Evolutionary conservation across 495 filamentous ascomycete genomes (phyloP).

Genomic region (Penicillium fimorum): DNA sequence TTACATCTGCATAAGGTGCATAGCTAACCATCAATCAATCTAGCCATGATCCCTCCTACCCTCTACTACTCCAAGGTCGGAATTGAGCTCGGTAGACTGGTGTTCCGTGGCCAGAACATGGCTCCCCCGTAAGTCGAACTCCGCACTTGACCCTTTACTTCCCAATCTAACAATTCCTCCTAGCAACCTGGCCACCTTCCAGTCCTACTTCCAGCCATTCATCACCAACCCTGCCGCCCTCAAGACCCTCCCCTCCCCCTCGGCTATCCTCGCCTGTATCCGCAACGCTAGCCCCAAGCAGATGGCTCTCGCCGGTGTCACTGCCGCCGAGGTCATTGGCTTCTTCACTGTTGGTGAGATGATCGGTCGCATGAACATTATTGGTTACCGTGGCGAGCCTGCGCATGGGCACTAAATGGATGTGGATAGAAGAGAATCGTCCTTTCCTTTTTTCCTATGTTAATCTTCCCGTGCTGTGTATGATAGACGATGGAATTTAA

Average conservation of each 20-base stretch:
- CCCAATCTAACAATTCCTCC: slow-evolving; percentile 18
- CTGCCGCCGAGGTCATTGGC: slow-evolving; percentile 82
- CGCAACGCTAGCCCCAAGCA: slow-evolving; percentile 70
- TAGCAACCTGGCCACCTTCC: slow-evolving; percentile 77
- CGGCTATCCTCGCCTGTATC: slow-evolving; percentile 57
- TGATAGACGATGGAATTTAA: slow-evolving; percentile 56
- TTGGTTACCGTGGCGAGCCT: slow-evolving; percentile 80
- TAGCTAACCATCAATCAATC: slow-evolving; percentile 29
- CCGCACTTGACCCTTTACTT: neutral
- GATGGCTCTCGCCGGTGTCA: slow-evolving; percentile 66
- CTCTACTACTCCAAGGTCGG: slow-evolving; percentile 90
- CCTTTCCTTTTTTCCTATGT: slow-evolving; percentile 37
- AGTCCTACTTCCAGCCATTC: slow-evolving; percentile 77
- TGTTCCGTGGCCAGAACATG: slow-evolving; percentile 90
- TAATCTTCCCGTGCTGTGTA: slow-evolving; percentile 45
- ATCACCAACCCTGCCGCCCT: slow-evolving; percentile 65
- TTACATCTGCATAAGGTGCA: slow-evolving; percentile 9
- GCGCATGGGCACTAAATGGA: slow-evolving; percentile 60
- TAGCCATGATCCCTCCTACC: slow-evolving; percentile 81
- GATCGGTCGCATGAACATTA: slow-evolving; percentile 86
- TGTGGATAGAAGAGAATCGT: slow-evolving; percentile 25
- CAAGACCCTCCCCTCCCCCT: slow-evolving; percentile 44
- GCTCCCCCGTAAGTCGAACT: slow-evolving; percentile 75
- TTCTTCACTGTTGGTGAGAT: slow-evolving; percentile 99
- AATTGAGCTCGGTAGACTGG: slow-evolving; percentile 79